These are phyloP conservation scores for Aspergillus uvarum DNA, from an alignment of 2,329 filamentous ascomycete genomes.

Conservation along the genomic window DNA sequence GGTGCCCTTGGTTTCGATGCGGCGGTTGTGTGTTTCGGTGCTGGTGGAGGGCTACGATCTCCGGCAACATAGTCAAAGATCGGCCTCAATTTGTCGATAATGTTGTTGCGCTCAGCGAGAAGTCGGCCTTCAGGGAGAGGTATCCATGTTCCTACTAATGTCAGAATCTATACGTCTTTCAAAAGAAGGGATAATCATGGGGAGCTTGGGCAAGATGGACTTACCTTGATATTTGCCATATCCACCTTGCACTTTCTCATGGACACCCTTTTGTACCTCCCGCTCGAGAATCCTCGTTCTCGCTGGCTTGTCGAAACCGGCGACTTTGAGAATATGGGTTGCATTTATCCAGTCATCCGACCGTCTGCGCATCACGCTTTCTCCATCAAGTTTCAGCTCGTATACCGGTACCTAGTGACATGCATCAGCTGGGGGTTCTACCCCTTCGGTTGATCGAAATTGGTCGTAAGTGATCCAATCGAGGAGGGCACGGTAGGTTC, in stretches of 20 bases:
- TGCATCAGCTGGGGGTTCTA: conserved; percentile 7
- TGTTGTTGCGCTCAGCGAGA: conserved; percentile 82
- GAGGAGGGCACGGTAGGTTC: background rate
- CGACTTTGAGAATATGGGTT: conserved; percentile 97
- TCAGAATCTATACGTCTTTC: background rate
- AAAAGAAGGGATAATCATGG: background rate
- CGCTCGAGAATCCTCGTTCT: conserved; percentile 92
- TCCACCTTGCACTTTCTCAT: conserved; percentile 97
- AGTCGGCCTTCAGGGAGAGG: conserved; percentile 77
- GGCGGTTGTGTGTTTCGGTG: conserved; percentile 78
- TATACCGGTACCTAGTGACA: conserved; percentile 79
- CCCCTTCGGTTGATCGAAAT: background rate
- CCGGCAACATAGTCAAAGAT: conserved; percentile 91
- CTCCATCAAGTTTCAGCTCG: conserved; percentile 81
- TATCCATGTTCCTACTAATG: conserved; percentile 82
- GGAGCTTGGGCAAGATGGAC: background rate
- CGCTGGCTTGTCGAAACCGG: conserved; percentile 94
- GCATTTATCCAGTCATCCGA: conserved; percentile 98
- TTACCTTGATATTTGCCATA: conserved; percentile 97
- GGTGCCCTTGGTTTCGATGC: conserved; percentile 77
- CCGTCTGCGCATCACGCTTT: conserved; percentile 95
- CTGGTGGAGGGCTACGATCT: conserved; percentile 84
- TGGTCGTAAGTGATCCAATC: background rate
- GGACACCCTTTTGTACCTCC: conserved; percentile 92
- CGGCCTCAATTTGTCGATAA: conserved; percentile 75